Percentiles rank a stretch among this genome's conserved stretches.
Evolutionary conservation across 306 rosid species (phyloP).

Genomic region (Trifolium fragiferum): DNA sequence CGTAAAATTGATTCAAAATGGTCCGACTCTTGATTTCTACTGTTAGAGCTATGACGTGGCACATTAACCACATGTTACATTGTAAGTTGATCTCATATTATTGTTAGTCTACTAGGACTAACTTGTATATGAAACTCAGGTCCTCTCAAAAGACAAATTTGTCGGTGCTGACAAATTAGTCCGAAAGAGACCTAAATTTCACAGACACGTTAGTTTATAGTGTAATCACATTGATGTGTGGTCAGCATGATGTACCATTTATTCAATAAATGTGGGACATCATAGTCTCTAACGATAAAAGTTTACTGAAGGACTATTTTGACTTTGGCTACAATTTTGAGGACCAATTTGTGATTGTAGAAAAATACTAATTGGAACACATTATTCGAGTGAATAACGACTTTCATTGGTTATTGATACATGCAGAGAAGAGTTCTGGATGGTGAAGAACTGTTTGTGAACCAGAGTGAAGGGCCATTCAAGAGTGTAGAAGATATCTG

Average conservation of each 20-base stretch:
- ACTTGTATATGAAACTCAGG: neutral
- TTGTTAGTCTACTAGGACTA: neutral
- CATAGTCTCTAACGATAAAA: neutral
- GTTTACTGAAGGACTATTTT: too few species aligned
- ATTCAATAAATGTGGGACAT: neutral
- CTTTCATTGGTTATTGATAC: neutral
- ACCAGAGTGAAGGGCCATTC: slow-evolving; percentile 51
- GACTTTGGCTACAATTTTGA: too few species aligned
- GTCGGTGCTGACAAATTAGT: neutral
- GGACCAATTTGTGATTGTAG: neutral
- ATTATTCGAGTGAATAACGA: neutral
- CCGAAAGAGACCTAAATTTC: neutral
- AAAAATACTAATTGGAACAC: neutral
- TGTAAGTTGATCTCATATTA: neutral
- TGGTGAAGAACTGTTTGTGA: slow-evolving; percentile 54
- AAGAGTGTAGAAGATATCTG: slow-evolving; percentile 47
- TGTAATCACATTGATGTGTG: neutral
- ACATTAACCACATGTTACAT: neutral
- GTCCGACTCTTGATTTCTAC: neutral
- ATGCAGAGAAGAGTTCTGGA: slow-evolving; percentile 52
- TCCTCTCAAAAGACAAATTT: neutral
- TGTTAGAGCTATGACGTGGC: neutral
- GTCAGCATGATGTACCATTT: too few species aligned
- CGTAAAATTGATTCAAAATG: neutral
- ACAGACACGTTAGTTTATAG: neutral